Conservation (phyloP, 495 filamentous ascomycete genomes). For the Penicillium maclennaniae region DNA sequence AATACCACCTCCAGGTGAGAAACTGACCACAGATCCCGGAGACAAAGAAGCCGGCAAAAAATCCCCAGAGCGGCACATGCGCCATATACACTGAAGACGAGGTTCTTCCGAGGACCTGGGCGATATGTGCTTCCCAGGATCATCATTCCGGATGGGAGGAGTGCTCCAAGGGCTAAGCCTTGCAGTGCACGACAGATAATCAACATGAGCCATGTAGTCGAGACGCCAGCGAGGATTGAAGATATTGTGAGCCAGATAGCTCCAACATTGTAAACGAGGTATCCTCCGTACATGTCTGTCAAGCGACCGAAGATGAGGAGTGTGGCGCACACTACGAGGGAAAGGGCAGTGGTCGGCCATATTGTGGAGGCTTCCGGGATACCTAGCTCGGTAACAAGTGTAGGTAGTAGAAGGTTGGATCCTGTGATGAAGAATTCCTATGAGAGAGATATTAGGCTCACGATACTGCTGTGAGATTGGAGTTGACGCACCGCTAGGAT, state of each 20-base stretch:
- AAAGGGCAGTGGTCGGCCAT: slow-evolving; percentile 79
- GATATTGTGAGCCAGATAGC: slow-evolving; percentile 69
- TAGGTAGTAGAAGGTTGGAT: slow-evolving; percentile 78
- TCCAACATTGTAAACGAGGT: slow-evolving; percentile 63
- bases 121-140: slow-evolving; percentile 77
- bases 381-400: slow-evolving; percentile 55
- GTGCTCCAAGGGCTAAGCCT: slow-evolving; percentile 75
- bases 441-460: slow-evolving; percentile 26
- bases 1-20: slow-evolving; percentile 71
- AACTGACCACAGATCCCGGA: slow-evolving; percentile 66
- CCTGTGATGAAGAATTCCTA: slow-evolving; percentile 82
- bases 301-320: slow-evolving; percentile 75
- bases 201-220: slow-evolving; percentile 65
- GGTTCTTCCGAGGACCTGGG: slow-evolving; percentile 80
- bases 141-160: slow-evolving; percentile 73
- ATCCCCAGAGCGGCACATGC: slow-evolving; percentile 75
- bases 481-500: slow-evolving; percentile 55
- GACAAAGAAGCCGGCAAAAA: slow-evolving; percentile 79
- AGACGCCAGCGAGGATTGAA: slow-evolving; percentile 70
- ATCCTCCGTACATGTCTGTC: slow-evolving; percentile 76
- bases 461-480: neutral
- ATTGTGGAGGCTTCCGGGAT: slow-evolving; percentile 63
- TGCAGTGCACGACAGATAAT: slow-evolving; percentile 73
- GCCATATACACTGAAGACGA: slow-evolving; percentile 79
- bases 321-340: slow-evolving; percentile 68